phyloP scores from a whole-genome alignment of 352 stramenopile genomes.

The Peronospora farinosa region DNA sequence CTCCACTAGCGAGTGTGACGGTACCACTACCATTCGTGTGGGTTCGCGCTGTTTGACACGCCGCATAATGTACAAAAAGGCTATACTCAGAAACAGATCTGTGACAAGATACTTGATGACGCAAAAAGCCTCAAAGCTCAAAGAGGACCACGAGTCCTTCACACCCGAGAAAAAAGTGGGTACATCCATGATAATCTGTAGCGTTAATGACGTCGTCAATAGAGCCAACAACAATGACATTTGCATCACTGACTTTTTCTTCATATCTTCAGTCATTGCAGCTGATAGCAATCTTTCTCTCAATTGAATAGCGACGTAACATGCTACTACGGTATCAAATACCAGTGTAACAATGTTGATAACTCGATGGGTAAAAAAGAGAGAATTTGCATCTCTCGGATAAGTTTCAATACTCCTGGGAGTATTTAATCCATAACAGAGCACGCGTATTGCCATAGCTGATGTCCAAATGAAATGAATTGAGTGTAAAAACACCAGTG shows the following conservation, averaged over 20 bases:
- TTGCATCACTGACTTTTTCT: slow-evolving; percentile 62
- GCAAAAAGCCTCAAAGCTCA: slow-evolving; percentile 37
- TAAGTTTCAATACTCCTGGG: slow-evolving; percentile 23
- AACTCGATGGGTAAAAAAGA: slow-evolving; percentile 34
- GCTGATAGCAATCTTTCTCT: slow-evolving; percentile 42
- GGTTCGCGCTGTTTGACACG: slow-evolving; percentile 58
- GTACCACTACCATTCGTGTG: slow-evolving; percentile 43
- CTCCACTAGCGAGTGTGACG: slow-evolving; percentile 48
- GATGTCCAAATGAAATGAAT: slow-evolving; percentile 41
- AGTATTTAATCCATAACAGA: slow-evolving; percentile 20
- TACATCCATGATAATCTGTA: slow-evolving; percentile 55
- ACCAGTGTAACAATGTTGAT: slow-evolving; percentile 43
- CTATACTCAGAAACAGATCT: slow-evolving; percentile 42
- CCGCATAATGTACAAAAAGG: slow-evolving; percentile 73
- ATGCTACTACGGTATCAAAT: slow-evolving; percentile 40
- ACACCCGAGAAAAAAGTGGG: slow-evolving; percentile 30
- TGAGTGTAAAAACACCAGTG: slow-evolving; percentile 52
- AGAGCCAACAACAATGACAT: slow-evolving; percentile 54
- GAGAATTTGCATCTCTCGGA: slow-evolving; percentile 8
- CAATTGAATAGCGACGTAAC: slow-evolving; percentile 41
- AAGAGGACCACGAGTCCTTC: slow-evolving; percentile 18
- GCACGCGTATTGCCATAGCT: slow-evolving; percentile 31
- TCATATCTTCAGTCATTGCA: slow-evolving; percentile 71
- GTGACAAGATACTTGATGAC: slow-evolving; percentile 54
- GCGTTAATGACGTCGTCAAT: slow-evolving; percentile 35